These are phyloP conservation scores for Mucor indicus DNA, from an alignment of 371 early-diverging fungal species.

Conservation along the genomic window DNA sequence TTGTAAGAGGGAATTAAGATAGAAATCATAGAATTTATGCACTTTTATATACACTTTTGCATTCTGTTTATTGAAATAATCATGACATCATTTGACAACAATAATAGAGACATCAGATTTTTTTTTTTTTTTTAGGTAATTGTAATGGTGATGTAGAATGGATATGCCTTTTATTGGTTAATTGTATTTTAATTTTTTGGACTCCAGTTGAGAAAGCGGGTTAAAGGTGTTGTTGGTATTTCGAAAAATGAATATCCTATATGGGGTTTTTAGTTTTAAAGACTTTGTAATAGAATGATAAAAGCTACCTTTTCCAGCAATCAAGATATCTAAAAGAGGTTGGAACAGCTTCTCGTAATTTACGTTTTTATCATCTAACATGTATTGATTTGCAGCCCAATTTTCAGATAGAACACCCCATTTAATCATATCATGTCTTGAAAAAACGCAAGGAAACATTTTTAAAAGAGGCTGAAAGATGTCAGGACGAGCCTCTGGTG, in stretches of 20 bases:
- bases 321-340: slow-evolving; percentile 37
- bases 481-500: slow-evolving; percentile 32
- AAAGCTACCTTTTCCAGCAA: slow-evolving; percentile 41
- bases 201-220: slow-evolving; percentile 41
- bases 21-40: background rate
- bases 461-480: slow-evolving; percentile 34
- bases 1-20: background rate
- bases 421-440: slow-evolving; percentile 29
- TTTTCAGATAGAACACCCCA: slow-evolving; percentile 24
- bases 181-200: slow-evolving; percentile 28
- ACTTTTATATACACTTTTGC: slow-evolving; percentile 3
- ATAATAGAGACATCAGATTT: too few species aligned
- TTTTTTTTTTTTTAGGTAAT: too few species aligned
- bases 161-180: too few species aligned
- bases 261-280: too few species aligned
- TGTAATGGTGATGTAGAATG: too few species aligned
- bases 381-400: slow-evolving; percentile 19
- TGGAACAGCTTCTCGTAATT: slow-evolving; percentile 29
- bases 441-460: slow-evolving; percentile 39
- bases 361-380: slow-evolving; percentile 12
- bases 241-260: slow-evolving; percentile 48
- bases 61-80: slow-evolving; percentile 10
- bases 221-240: slow-evolving; percentile 40
- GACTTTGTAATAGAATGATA: too few species aligned
- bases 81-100: slow-evolving; percentile 19